phyloP scores from a whole-genome alignment of 768 basidiomycete species.

The Clavulina sp. region DNA sequence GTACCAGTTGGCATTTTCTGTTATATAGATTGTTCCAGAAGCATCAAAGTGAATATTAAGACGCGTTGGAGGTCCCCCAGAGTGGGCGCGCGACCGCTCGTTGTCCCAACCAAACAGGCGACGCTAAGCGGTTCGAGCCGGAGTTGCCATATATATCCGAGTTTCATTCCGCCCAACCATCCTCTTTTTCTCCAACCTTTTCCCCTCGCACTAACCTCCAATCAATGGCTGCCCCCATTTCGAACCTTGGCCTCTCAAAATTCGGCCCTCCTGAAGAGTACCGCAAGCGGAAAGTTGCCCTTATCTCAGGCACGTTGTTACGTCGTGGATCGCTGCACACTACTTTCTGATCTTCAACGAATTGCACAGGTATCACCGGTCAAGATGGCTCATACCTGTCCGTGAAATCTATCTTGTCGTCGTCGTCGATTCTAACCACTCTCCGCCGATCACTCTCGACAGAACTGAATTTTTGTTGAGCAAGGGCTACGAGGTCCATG shows the following conservation, averaged over 20 bases:
- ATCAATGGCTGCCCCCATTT: slow-evolving; percentile 10
- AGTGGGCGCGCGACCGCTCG: too few relatives aligned
- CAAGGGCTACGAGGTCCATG: slow-evolving; percentile 87
- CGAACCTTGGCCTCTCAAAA: slow-evolving; percentile 7
- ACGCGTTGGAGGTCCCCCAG: too few relatives aligned
- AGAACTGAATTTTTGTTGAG: slow-evolving; percentile 70
- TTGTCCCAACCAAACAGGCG: too few relatives aligned
- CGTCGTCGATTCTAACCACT: neutral
- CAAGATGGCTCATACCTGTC: slow-evolving; percentile 94
- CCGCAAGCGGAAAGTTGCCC: slow-evolving; percentile 77
- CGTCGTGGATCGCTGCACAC: neutral
- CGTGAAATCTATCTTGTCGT: slow-evolving; percentile 16
- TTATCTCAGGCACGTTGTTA: slow-evolving; percentile 58
- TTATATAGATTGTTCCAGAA: too few relatives aligned
- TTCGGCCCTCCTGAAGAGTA: slow-evolving; percentile 54
- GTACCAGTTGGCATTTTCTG: slow-evolving; percentile 58
- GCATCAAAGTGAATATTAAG: too few relatives aligned
- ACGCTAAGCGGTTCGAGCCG: too few relatives aligned
- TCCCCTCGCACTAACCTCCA: too few relatives aligned
- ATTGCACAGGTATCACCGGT: slow-evolving; percentile 66
- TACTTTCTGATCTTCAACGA: neutral
- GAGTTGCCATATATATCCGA: too few relatives aligned
- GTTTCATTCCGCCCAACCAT: too few relatives aligned
- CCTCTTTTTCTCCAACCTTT: too few relatives aligned
- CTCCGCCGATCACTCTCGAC: slow-evolving; percentile 4